Percentiles rank a stretch among this genome's conserved stretches.
phyloP scores from a whole-genome alignment of 1,284 basidiomycete species.

The Neonothopanus nambi region DNA sequence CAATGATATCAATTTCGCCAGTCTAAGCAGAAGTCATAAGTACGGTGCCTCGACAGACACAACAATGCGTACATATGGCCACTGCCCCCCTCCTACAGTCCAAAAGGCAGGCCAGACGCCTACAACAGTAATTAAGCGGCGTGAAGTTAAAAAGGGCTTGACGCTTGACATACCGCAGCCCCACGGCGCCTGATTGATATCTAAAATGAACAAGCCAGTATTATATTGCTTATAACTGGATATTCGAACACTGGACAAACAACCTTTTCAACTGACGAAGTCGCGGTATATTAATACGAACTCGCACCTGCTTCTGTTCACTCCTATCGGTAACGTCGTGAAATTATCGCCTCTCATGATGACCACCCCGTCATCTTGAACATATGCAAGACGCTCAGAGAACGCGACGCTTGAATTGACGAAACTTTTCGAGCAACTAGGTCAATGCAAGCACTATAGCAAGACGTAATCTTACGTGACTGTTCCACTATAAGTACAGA shows the following conservation, averaged over 20 bases:
- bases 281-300: neutral
- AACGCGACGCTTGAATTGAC: conserved; percentile 50
- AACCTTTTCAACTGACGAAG: conserved; percentile 25
- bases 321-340: conserved; percentile 49
- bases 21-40: conserved; percentile 34
- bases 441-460: conserved; percentile 11
- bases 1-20: conserved; percentile 82
- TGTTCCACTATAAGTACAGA: conserved; percentile 50
- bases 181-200: conserved; percentile 68
- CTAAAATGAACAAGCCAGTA: conserved; percentile 69
- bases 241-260: conserved; percentile 53
- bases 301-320: conserved; percentile 57
- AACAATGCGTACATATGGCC: conserved; percentile 48
- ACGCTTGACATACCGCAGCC: conserved; percentile 56
- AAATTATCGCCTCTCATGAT: conserved; percentile 76
- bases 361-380: conserved; percentile 55
- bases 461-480: conserved; percentile 50
- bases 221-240: conserved; percentile 57
- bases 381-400: conserved; percentile 47
- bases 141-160: neutral
- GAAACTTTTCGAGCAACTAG: conserved; percentile 52
- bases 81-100: conserved; percentile 54
- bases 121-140: conserved; percentile 23
- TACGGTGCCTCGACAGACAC: neutral
- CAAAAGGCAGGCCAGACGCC: conserved; percentile 71